A percentile compares a stretch with the other conserved stretches of the same genome.
Evolutionary conservation across 805 yeast species (phyloP).

Genomic region (Diddensiella transvaalensis): DNA sequence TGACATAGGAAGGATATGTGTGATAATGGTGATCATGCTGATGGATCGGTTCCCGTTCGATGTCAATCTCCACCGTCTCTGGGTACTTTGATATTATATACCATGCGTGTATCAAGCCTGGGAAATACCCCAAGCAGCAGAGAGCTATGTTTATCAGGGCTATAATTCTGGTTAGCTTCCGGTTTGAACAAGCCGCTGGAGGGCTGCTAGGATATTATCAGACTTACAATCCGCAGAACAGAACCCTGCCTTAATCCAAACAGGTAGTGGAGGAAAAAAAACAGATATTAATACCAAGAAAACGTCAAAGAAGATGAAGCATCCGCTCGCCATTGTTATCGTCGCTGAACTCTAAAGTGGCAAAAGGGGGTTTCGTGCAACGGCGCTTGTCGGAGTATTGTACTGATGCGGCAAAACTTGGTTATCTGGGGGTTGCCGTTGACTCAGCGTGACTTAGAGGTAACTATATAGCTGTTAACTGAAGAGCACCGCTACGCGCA

Average conservation of each 20-base stretch:
- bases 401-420: no score
- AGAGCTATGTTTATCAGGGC: constrained; percentile 62
- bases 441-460: no score
- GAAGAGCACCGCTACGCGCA: no score
- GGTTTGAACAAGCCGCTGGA: neutral
- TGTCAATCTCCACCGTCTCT: constrained; percentile 28
- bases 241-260: constrained; percentile 65
- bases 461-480: no score
- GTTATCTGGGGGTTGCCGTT: no score
- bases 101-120: constrained; percentile 75
- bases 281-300: constrained; percentile 65
- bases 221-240: constrained; percentile 59
- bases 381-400: no score
- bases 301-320: constrained; percentile 49
- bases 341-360: no score
- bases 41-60: constrained; percentile 19
- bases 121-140: constrained; percentile 67
- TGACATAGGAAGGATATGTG: constrained; percentile 7
- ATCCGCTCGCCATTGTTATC: constrained; percentile 3
- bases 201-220: no score
- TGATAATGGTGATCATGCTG: constrained; percentile 6
- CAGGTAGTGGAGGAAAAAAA: constrained; percentile 77
- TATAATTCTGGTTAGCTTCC: neutral
- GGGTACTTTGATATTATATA: constrained; percentile 77
- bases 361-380: no score